Conservation (phyloP, 768 basidiomycete genomes). For the Dendrothele bispora region DNA sequence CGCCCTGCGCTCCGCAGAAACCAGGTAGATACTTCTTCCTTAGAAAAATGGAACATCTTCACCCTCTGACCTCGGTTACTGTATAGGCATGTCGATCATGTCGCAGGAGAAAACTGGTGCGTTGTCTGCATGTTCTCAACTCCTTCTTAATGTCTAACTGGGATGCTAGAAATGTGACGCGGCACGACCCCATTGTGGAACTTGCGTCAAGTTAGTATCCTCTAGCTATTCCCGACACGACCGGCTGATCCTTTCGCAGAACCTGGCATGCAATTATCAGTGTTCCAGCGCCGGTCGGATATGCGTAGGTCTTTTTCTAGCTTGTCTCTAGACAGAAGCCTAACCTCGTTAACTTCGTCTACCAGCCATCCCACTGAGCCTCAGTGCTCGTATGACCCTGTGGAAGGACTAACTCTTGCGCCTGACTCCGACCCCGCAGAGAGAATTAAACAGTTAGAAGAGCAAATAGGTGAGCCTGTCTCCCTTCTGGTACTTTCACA, state of each 20-base stretch:
- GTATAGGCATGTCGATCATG: constrained; percentile 78
- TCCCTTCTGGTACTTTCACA: constrained; percentile 10
- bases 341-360: constrained; percentile 11
- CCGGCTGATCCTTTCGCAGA: constrained; percentile 34
- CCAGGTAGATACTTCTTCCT: constrained; percentile 47
- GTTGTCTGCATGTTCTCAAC: constrained; percentile 21
- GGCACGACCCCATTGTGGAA: constrained; percentile 79
- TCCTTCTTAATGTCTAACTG: too few relatives aligned
- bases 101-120: constrained; percentile 80
- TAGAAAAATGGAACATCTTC: too few relatives aligned
- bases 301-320: constrained; percentile 56
- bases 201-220: constrained; percentile 74
- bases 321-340: constrained; percentile 6
- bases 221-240: background rate
- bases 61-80: background rate
- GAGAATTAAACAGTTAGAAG: constrained; percentile 75
- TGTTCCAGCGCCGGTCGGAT: constrained; percentile 83
- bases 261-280: constrained; percentile 82
- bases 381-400: constrained; percentile 83
- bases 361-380: constrained; percentile 81
- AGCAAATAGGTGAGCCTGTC: constrained; percentile 63
- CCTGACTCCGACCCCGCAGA: constrained; percentile 79
- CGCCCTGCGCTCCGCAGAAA: constrained; percentile 77
- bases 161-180: constrained; percentile 80
- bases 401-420: constrained; percentile 76